Percentiles rank a stretch among this genome's conserved stretches.
These are phyloP conservation scores for Sugiyamaella pinicola DNA, from an alignment of 1,139 yeast genomes.

Conservation along the genomic window DNA sequence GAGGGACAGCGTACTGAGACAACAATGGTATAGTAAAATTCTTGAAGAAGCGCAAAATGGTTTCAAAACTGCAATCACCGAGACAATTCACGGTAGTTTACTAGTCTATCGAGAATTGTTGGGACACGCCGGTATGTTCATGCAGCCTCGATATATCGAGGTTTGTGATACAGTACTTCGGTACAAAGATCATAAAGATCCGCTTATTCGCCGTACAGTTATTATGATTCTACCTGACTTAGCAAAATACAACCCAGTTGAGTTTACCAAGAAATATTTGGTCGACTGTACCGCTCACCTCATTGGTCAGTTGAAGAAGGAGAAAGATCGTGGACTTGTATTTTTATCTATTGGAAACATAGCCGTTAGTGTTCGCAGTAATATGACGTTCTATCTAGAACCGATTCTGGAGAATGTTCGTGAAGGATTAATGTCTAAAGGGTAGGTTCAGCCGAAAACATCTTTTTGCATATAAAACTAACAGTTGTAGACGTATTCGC, in stretches of 20 bases:
- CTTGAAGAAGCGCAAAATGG: conserved; percentile 64
- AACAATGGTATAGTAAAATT: conserved; percentile 72
- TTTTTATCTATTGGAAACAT: conserved; percentile 85
- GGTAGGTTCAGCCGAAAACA: conserved; percentile 32
- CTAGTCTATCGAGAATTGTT: conserved; percentile 81
- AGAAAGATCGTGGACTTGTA: conserved; percentile 75
- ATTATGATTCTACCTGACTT: conserved; percentile 79
- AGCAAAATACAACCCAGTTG: conserved; percentile 74
- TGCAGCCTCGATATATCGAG: conserved; percentile 71
- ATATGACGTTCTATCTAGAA: conserved; percentile 85
- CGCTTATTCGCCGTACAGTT: conserved; percentile 78
- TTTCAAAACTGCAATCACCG: conserved; percentile 54
- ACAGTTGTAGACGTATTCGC: conserved; percentile 49
- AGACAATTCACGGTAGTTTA: conserved; percentile 81
- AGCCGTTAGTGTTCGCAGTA: conserved; percentile 80
- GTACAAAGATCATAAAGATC: conserved; percentile 76
- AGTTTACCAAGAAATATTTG: conserved; percentile 78
- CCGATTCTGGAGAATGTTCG: conserved; percentile 80
- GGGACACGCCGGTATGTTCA: conserved; percentile 63
- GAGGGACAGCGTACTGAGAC: conserved; percentile 71
- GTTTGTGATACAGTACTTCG: conserved; percentile 75
- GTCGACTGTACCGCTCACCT: conserved; percentile 80
- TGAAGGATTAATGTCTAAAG: conserved; percentile 77
- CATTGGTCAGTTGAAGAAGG: conserved; percentile 74
- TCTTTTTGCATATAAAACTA: conserved; percentile 3